A percentile compares a stretch with the other conserved stretches of the same genome.
Conservation (phyloP, 495 filamentous ascomycete species). For the Annulohypoxylon moriforme region DNA sequence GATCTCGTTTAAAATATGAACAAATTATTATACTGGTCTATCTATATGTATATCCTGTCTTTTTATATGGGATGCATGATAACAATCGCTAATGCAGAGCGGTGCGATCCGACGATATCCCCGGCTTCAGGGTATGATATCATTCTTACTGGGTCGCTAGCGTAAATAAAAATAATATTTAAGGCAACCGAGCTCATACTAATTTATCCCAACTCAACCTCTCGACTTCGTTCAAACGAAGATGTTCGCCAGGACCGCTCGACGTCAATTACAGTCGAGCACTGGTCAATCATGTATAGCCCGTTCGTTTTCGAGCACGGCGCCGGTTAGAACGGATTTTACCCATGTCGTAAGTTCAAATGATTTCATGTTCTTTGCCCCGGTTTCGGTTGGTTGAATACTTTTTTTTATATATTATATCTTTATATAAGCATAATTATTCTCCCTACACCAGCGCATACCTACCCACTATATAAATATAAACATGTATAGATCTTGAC, state of each 20-base stretch:
- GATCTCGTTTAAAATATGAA: no score
- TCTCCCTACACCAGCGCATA: no score
- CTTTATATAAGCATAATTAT: background rate
- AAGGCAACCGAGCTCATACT: background rate
- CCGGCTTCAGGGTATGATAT: constrained; percentile 31
- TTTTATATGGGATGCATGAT: background rate
- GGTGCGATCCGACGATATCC: constrained; percentile 14
- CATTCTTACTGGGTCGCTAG: constrained; percentile 1
- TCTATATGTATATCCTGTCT: no score
- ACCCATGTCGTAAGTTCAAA: constrained; percentile 75
- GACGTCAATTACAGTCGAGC: constrained; percentile 3
- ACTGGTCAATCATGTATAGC: background rate
- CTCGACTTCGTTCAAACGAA: constrained; percentile 11
- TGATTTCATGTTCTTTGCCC: background rate
- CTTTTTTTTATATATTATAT: background rate
- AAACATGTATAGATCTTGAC: constrained; percentile 3
- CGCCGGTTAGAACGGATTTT: constrained; percentile 70
- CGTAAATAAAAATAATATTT: background rate
- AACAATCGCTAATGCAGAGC: constrained; percentile 4
- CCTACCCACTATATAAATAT: background rate
- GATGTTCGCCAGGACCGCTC: constrained; percentile 33
- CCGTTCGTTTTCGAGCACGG: constrained; percentile 47
- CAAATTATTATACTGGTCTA: no score
- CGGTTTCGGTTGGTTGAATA: background rate
- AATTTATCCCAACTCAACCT: background rate